phyloP scores from a whole-genome alignment of 2,329 filamentous ascomycete species.

The Penicillium sp. region DNA sequence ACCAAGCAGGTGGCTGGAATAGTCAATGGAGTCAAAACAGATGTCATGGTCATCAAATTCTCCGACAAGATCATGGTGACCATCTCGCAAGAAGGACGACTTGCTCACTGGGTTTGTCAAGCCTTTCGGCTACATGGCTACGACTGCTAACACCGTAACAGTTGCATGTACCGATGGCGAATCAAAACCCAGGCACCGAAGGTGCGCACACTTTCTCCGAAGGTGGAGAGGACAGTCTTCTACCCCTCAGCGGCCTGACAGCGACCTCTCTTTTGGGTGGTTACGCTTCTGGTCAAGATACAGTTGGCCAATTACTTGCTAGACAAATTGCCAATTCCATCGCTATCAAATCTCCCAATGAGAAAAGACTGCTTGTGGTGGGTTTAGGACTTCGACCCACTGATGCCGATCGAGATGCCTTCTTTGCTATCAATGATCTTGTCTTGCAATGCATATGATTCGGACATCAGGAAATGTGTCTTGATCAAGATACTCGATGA shows the following conservation, averaged over 20 bases:
- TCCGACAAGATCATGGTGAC: slow-evolving; percentile 89
- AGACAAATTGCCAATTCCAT: slow-evolving; percentile 84
- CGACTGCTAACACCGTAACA: slow-evolving; percentile 12
- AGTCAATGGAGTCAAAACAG: slow-evolving; percentile 68
- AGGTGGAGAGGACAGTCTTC: slow-evolving; percentile 53
- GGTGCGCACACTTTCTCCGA: slow-evolving; percentile 40
- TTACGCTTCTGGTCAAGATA: slow-evolving; percentile 74
- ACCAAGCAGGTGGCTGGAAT: slow-evolving; percentile 59
- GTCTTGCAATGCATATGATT: slow-evolving; percentile 41
- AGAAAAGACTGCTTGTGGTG: slow-evolving; percentile 58
- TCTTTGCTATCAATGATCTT: slow-evolving; percentile 45
- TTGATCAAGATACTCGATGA: neutral
- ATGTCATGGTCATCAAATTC: slow-evolving; percentile 71
- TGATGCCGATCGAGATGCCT: slow-evolving; percentile 41
- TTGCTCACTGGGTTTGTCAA: slow-evolving; percentile 82
- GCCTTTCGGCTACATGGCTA: neutral
- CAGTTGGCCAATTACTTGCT: slow-evolving; percentile 81
- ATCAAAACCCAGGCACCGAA: slow-evolving; percentile 35
- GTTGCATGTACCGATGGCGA: slow-evolving; percentile 35
- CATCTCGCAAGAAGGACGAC: slow-evolving; percentile 76
- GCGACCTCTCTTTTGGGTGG: slow-evolving; percentile 85
- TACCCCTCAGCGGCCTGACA: slow-evolving; percentile 79
- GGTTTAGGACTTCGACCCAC: slow-evolving; percentile 55
- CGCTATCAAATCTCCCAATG: slow-evolving; percentile 64
- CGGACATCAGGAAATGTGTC: neutral